A percentile compares a stretch with the other conserved stretches of the same genome.
phyloP scores from a whole-genome alignment of 2,329 filamentous ascomycete species.

The Ramularia endophylla region DNA sequence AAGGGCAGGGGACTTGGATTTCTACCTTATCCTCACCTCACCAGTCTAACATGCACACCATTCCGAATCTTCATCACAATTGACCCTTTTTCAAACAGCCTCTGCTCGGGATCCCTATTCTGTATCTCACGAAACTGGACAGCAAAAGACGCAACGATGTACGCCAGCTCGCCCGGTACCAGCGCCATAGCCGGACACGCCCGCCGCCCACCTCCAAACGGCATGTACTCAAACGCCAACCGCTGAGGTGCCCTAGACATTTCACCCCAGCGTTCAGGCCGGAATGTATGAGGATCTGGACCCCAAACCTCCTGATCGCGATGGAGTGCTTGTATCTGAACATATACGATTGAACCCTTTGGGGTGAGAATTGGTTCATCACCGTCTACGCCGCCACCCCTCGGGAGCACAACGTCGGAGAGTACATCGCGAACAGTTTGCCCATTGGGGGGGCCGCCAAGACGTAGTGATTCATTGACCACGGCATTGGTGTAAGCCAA shows the following conservation, averaged over 20 bases:
- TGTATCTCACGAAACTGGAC: constrained; percentile 1
- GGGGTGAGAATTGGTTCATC: constrained; percentile 1
- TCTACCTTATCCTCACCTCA: neutral
- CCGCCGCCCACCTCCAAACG: constrained; percentile 1
- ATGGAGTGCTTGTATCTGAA: constrained; percentile 1
- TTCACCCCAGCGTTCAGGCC: constrained; percentile 2
- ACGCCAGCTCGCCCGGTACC: neutral
- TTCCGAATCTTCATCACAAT: constrained; percentile 4
- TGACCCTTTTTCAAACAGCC: neutral
- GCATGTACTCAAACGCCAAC: constrained; percentile 1
- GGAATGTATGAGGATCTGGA: constrained; percentile 1
- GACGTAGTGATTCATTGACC: constrained; percentile 1
- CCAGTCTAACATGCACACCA: constrained; percentile 1
- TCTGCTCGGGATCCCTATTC: constrained; percentile 1
- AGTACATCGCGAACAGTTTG: constrained; percentile 1
- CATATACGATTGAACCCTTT: neutral
- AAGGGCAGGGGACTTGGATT: too few species aligned
- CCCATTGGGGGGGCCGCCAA: neutral
- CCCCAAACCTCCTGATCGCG: constrained; percentile 1
- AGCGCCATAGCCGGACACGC: constrained; percentile 2
- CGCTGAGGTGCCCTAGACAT: neutral
- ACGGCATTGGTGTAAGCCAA: constrained; percentile 1
- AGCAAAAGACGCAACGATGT: constrained; percentile 3
- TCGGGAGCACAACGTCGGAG: neutral
- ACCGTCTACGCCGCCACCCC: neutral